phyloP scores from a whole-genome alignment of 116 monocot genomes.

The Iris pallida region DNA sequence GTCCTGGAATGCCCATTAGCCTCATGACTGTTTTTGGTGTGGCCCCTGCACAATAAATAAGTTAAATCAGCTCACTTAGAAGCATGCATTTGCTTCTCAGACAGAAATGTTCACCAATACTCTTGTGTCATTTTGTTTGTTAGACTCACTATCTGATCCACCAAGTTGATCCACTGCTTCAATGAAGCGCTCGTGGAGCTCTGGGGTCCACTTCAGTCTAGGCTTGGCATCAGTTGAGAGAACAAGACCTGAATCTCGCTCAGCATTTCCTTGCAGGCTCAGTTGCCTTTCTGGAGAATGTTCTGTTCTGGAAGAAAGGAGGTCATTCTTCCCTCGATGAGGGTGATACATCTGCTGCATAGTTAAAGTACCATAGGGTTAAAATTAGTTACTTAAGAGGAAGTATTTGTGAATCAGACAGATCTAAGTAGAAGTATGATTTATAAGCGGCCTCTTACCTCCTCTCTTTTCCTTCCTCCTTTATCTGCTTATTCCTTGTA shows the following conservation, averaged over 20 bases:
- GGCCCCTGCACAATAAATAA: conserved; percentile 52
- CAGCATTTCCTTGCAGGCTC: conserved; percentile 16
- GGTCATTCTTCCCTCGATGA: conserved; percentile 15
- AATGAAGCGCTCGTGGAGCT: conserved; percentile 71
- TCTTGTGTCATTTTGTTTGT: neutral
- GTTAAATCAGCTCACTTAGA: no score
- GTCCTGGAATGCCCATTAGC: conserved; percentile 91
- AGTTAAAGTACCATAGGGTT: neutral
- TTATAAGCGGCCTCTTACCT: conserved; percentile 5
- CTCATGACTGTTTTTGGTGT: conserved; percentile 95
- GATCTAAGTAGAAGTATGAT: no score
- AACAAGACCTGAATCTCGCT: conserved; percentile 54
- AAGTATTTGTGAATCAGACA: neutral
- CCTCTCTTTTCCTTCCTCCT: neutral
- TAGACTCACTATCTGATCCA: conserved; percentile 77
- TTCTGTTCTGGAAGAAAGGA: conserved; percentile 30
- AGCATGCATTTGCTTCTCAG: no score
- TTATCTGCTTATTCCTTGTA: neutral
- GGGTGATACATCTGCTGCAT: conserved; percentile 40
- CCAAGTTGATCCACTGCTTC: conserved; percentile 83
- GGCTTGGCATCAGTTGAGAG: conserved; percentile 89
- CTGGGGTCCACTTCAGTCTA: conserved; percentile 82
- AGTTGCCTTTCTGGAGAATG: conserved; percentile 32
- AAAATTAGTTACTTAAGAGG: neutral
- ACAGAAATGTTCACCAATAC: neutral